A percentile compares a stretch with the other conserved stretches of the same genome.
Conservation (phyloP, 306 rosid genomes). For the Fragaria iinumae region DNA sequence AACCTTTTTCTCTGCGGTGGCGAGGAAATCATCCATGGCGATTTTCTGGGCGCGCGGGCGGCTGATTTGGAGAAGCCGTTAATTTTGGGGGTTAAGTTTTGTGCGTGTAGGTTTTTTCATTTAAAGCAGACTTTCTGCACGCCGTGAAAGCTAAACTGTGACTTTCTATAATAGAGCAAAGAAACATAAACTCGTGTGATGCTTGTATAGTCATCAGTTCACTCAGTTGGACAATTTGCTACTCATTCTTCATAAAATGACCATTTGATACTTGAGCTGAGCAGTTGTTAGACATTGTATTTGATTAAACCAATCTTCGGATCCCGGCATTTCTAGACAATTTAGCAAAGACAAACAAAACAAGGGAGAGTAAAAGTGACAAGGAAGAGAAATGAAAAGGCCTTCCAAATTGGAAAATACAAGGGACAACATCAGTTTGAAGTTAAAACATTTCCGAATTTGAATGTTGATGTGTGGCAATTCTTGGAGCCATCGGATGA, state of each 20-base stretch:
- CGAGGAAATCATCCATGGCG: conserved; percentile 52
- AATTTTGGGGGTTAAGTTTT: background rate
- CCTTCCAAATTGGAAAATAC: background rate
- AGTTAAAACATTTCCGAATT: too few species aligned
- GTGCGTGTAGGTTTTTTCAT: background rate
- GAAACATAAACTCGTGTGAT: too few species aligned
- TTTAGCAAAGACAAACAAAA: background rate
- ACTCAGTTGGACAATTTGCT: too few species aligned
- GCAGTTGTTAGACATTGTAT: too few species aligned
- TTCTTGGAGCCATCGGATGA: background rate
- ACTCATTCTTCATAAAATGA: too few species aligned
- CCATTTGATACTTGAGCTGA: too few species aligned
- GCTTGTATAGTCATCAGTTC: too few species aligned
- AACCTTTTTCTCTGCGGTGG: conserved; percentile 62
- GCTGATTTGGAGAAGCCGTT: conserved; percentile 4
- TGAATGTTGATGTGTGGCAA: too few species aligned
- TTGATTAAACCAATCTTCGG: too few species aligned
- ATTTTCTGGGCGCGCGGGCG: background rate
- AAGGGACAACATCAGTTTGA: too few species aligned
- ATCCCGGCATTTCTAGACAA: background rate
- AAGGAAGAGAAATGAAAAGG: background rate
- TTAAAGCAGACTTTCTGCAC: background rate
- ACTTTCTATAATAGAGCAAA: too few species aligned
- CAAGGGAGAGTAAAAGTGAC: background rate
- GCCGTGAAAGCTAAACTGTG: background rate